phyloP scores from a whole-genome alignment of 75 land plant genomes.

The Pinus tabuliformis region DNA sequence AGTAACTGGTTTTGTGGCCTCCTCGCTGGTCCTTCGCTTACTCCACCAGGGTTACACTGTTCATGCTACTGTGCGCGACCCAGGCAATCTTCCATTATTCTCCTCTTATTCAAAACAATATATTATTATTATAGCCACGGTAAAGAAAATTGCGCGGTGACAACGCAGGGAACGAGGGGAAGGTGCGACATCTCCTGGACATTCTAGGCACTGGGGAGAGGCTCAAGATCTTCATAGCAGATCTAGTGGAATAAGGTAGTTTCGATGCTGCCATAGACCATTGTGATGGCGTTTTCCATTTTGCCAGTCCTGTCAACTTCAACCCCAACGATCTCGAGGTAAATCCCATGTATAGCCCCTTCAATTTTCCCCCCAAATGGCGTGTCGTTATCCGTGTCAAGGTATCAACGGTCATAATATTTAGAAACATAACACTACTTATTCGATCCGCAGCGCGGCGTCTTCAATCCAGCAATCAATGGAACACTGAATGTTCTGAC shows the following conservation, averaged over 20 bases:
- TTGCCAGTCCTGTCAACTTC: slow-evolving; percentile 18
- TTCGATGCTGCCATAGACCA: slow-evolving; percentile 22
- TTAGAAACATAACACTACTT: too few relatives aligned
- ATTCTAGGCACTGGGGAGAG: slow-evolving; percentile 27
- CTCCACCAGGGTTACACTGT: too few relatives aligned
- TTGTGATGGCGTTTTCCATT: slow-evolving; percentile 40
- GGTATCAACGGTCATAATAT: neutral
- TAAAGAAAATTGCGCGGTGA: too few relatives aligned
- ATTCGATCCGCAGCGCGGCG: slow-evolving; percentile 8
- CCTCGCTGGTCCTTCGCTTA: too few relatives aligned
- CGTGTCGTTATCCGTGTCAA: too few relatives aligned
- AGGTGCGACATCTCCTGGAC: slow-evolving; percentile 15
- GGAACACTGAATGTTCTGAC: slow-evolving; percentile 39
- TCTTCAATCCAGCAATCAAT: slow-evolving; percentile 24
- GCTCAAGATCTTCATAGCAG: slow-evolving; percentile 32
- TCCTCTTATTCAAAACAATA: too few relatives aligned
- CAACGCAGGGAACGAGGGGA: slow-evolving; percentile 9
- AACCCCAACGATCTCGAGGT: slow-evolving; percentile 12
- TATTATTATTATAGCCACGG: too few relatives aligned
- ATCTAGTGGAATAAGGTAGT: slow-evolving; percentile 22
- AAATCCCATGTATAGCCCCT: neutral
- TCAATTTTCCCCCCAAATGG: too few relatives aligned
- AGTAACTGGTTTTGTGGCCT: too few relatives aligned
- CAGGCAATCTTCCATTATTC: too few relatives aligned
- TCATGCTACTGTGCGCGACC: too few relatives aligned